phyloP scores from a whole-genome alignment of 345 rosid species.

The Gynandropsis gynandra region DNA sequence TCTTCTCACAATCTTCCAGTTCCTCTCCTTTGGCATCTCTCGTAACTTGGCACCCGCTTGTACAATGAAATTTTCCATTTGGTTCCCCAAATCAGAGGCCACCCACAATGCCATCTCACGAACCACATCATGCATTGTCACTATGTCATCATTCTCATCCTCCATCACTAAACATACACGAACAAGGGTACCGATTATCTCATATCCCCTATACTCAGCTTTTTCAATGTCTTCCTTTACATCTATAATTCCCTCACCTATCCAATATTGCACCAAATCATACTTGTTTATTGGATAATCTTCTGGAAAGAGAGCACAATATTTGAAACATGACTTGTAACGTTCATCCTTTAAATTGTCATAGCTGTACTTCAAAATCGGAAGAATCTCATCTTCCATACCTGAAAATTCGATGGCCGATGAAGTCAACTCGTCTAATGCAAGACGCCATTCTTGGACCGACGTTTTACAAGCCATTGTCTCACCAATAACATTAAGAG shows the following conservation, averaged over 20 bases:
- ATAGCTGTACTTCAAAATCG: neutral
- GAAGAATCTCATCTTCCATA: neutral
- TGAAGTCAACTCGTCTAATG: neutral
- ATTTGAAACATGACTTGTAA: neutral
- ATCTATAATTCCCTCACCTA: constrained; percentile 22
- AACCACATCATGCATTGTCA: constrained; percentile 31
- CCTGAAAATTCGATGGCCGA: neutral
- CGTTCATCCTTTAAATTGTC: neutral
- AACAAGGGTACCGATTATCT: constrained; percentile 14
- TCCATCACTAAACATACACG: constrained; percentile 21
- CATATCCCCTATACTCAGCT: constrained; percentile 13
- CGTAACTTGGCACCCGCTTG: neutral
- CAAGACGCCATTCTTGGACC: neutral
- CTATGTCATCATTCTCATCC: neutral
- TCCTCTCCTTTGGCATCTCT: constrained; percentile 4
- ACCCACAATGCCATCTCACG: constrained; percentile 33
- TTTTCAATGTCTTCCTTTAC: too few species aligned
- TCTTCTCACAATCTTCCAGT: constrained; percentile 6
- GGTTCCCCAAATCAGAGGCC: neutral
- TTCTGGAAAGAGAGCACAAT: constrained; percentile 2
- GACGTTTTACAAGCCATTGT: neutral
- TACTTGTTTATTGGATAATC: neutral
- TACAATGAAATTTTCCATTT: neutral
- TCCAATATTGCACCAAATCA: neutral
- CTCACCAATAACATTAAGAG: neutral